These are phyloP conservation scores for Penicillium sp. DNA, from an alignment of 2,329 filamentous ascomycete genomes.

Conservation along the genomic window DNA sequence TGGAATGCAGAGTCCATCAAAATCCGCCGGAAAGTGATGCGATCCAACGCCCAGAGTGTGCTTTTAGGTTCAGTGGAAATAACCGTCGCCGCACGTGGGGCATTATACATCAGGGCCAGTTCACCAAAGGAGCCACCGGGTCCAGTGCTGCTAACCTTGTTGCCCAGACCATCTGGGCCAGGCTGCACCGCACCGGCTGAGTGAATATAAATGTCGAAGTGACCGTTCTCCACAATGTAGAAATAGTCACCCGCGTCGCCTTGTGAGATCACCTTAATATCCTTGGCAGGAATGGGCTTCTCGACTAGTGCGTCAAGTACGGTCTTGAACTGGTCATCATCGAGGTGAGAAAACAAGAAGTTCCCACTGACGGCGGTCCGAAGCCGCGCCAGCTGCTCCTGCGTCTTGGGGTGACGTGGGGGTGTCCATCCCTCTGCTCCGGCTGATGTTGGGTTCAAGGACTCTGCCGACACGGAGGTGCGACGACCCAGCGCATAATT, in stretches of 20 bases:
- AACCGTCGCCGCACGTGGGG: slow-evolving; percentile 91
- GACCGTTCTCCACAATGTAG: slow-evolving; percentile 90
- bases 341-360: slow-evolving; percentile 90
- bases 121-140: slow-evolving; percentile 95
- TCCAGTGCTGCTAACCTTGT: slow-evolving; percentile 77
- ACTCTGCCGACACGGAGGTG: slow-evolving; percentile 95
- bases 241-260: slow-evolving; percentile 97
- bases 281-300: slow-evolving; percentile 92
- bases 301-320: slow-evolving; percentile 90
- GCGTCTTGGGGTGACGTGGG: slow-evolving; percentile 77
- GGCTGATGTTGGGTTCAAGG: slow-evolving; percentile 82
- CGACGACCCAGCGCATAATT: slow-evolving; percentile 94
- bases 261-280: slow-evolving; percentile 87
- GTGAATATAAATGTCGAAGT: slow-evolving; percentile 91
- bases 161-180: slow-evolving; percentile 78
- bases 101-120: slow-evolving; percentile 97
- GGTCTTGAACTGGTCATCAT: slow-evolving; percentile 86
- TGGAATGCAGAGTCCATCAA: slow-evolving; percentile 98
- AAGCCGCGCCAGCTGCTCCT: slow-evolving; percentile 77
- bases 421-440: slow-evolving; percentile 87
- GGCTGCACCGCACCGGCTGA: slow-evolving; percentile 72
- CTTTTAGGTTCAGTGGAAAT: slow-evolving; percentile 75
- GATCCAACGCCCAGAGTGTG: slow-evolving; percentile 91
- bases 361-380: slow-evolving; percentile 81
- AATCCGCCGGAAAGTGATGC: slow-evolving; percentile 94